Base-by-base conservation (phyloP, 2,329 filamentous ascomycete species). In the Claviceps humidiphila region DNA sequence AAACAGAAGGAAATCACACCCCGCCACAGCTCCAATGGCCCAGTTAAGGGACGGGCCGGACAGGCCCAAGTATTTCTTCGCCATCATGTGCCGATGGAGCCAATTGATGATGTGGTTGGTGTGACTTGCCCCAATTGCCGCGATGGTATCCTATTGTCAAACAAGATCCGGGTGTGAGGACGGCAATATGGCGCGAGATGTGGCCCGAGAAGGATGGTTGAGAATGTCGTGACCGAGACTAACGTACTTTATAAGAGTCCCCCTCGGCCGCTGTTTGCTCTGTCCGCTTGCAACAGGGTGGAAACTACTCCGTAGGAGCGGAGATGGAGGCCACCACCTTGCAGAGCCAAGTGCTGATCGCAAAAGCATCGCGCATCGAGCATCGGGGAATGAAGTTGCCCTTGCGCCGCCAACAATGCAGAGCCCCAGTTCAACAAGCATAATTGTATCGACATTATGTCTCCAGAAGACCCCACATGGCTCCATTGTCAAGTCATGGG, bases 21-120 rank as follows among this genome's bases (percentile, higher is more conserved):
- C 85, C 53, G 85, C 85, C 60, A 88, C 77, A n/a, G 81, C 68
- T 56, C 81, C 80, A 58, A 89, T 80, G 51, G 83, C 83, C 65
- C 79, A 75, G 70, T 84, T 86, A 57, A 88, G 78, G 65, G 68
- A 67, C 38, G 75, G 70, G 70, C 85, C 85, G 52, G 74, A 74
- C 55, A 87, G 75, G 65, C 85, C 84, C 59, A 85, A 80, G 61
- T 76, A 87, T 54, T 65, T 70, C 58, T 62, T 66, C 52, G 56
- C 58, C 62, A 67, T 64, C 59, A 34, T 37, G 30, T 17, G 40
- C 48, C 9, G 24, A 16, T 30, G 40, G 22, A 17, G 16, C 9
- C 41, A 40, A 51, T 34, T 34, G 46, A 20, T 11, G n/a, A 20
- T 26, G 22, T 47, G 8, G 17, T 42, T 13, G 22, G 13, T 44